These are phyloP conservation scores for Aaosphaeria arxii DNA, from an alignment of 2,329 filamentous ascomycete genomes.

Conservation along the genomic window DNA sequence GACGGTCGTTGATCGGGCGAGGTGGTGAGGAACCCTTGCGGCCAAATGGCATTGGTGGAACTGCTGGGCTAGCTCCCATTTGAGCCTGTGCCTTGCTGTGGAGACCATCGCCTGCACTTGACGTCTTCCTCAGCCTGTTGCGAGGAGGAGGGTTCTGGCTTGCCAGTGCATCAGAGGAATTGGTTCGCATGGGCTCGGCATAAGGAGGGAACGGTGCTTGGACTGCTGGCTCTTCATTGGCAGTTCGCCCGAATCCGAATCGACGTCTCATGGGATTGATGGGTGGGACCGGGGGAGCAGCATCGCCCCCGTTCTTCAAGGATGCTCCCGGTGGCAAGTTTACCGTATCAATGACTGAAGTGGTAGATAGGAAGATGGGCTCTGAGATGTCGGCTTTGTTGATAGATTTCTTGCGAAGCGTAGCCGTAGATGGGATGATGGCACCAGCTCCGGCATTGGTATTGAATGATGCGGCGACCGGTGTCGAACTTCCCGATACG, in stretches of 20 bases:
- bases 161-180: constrained; percentile 43
- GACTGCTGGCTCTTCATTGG: constrained; percentile 41
- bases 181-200: constrained; percentile 37
- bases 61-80: constrained; percentile 20
- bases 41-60: constrained; percentile 22
- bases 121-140: constrained; percentile 46
- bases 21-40: constrained; percentile 30
- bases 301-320: constrained; percentile 49
- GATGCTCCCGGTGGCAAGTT: constrained; percentile 56
- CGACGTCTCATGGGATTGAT: constrained; percentile 60
- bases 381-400: constrained; percentile 63
- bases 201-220: constrained; percentile 34
- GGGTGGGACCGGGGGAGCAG: constrained; percentile 50
- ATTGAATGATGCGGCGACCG: constrained; percentile 34
- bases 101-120: constrained; percentile 50
- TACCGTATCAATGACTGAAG: constrained; percentile 57
- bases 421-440: constrained; percentile 17
- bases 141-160: constrained; percentile 34
- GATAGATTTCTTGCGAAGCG: constrained; percentile 54
- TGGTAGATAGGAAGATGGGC: constrained; percentile 53
- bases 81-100: constrained; percentile 39
- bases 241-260: constrained; percentile 39
- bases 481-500: constrained; percentile 45
- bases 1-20: constrained; percentile 19
- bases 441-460: constrained; percentile 14